phyloP scores from a whole-genome alignment of 2,329 filamentous ascomycete genomes.

The Fusarium udum region DNA sequence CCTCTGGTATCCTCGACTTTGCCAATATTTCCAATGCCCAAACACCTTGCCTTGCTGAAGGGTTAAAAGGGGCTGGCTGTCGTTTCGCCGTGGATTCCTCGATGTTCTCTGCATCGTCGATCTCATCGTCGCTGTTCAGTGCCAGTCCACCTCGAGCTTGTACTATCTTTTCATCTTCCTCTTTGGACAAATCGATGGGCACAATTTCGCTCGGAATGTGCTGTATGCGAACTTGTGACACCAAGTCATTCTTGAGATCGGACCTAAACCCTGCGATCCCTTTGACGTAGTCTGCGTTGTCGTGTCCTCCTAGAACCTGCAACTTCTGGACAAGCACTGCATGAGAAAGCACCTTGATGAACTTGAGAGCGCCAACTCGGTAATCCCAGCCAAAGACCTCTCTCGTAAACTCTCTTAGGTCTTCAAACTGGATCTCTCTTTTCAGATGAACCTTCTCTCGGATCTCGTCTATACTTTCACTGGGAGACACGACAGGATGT shows the following conservation, averaged over 20 bases:
- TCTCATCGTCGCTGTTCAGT: slow-evolving; percentile 73
- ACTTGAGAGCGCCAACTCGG: slow-evolving; percentile 81
- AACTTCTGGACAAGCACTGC: slow-evolving; percentile 74
- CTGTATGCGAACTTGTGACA: slow-evolving; percentile 80
- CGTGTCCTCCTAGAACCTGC: slow-evolving; percentile 28
- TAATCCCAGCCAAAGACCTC: slow-evolving; percentile 90
- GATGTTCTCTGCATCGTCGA: slow-evolving; percentile 53
- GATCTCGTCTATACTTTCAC: slow-evolving; percentile 52
- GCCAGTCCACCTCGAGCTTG: slow-evolving; percentile 65
- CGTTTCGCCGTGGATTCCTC: slow-evolving; percentile 12
- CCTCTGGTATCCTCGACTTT: slow-evolving; percentile 38
- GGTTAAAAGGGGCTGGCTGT: slow-evolving; percentile 63
- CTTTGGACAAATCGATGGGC: slow-evolving; percentile 76
- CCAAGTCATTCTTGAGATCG: slow-evolving; percentile 79
- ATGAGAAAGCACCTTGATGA: slow-evolving; percentile 82
- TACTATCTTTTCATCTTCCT: slow-evolving; percentile 69
- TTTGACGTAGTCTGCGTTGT: slow-evolving; percentile 64
- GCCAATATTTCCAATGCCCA: slow-evolving; percentile 53
- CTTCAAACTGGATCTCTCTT: slow-evolving; percentile 48
- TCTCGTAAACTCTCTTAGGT: slow-evolving; percentile 76
- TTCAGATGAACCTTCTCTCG: slow-evolving; percentile 39
- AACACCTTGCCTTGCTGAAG: slow-evolving; percentile 61
- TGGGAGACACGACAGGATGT: slow-evolving; percentile 82
- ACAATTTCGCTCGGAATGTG: slow-evolving; percentile 82
- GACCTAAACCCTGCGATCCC: slow-evolving; percentile 73